A percentile compares a stretch with the other conserved stretches of the same genome.
These are phyloP conservation scores for Sporisorium iseilematis-ciliati DNA, from an alignment of 1,284 basidiomycete genomes.

Conservation along the genomic window DNA sequence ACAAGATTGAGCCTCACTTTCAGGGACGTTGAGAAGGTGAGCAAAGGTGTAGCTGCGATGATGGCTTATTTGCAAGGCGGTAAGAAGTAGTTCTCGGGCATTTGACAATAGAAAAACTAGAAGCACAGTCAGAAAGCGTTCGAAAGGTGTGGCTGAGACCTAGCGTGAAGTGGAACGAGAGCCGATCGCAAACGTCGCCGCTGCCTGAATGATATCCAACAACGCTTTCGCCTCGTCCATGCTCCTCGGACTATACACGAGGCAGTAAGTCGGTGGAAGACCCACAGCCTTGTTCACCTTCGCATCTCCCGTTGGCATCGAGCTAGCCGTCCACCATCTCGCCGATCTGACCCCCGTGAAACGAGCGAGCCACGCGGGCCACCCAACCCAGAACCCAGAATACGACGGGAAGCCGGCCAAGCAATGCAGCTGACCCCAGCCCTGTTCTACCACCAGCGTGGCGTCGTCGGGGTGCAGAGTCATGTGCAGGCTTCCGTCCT, in stretches of 20 bases:
- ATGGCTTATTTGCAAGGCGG: slow-evolving; percentile 48
- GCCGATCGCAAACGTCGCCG: slow-evolving; percentile 41
- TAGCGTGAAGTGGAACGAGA: slow-evolving; percentile 9
- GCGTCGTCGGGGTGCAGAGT: slow-evolving; percentile 51
- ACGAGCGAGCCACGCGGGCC: slow-evolving; percentile 37
- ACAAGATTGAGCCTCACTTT: slow-evolving; percentile 87
- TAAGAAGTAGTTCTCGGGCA: slow-evolving; percentile 9
- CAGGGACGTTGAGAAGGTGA: slow-evolving; percentile 76
- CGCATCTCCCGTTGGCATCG: slow-evolving; percentile 11
- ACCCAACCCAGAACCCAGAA: slow-evolving; percentile 45
- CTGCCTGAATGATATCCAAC: slow-evolving; percentile 37
- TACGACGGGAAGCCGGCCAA: slow-evolving; percentile 51
- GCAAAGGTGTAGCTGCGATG: slow-evolving; percentile 57
- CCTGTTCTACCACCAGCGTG: slow-evolving; percentile 30
- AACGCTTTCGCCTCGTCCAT: slow-evolving; percentile 39
- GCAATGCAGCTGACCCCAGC: slow-evolving; percentile 54
- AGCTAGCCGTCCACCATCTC: slow-evolving; percentile 37
- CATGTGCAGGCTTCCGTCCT: slow-evolving; percentile 52
- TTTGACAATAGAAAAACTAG: not conserved
- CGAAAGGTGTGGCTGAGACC: not conserved
- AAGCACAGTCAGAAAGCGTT: not conserved
- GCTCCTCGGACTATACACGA: slow-evolving; percentile 50
- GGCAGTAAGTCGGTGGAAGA: slow-evolving; percentile 54
- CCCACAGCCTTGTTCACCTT: slow-evolving; percentile 22
- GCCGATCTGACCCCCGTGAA: slow-evolving; percentile 14